Conservation (phyloP, 176 grass and related monocot genomes). For the Raddia distichophylla region DNA sequence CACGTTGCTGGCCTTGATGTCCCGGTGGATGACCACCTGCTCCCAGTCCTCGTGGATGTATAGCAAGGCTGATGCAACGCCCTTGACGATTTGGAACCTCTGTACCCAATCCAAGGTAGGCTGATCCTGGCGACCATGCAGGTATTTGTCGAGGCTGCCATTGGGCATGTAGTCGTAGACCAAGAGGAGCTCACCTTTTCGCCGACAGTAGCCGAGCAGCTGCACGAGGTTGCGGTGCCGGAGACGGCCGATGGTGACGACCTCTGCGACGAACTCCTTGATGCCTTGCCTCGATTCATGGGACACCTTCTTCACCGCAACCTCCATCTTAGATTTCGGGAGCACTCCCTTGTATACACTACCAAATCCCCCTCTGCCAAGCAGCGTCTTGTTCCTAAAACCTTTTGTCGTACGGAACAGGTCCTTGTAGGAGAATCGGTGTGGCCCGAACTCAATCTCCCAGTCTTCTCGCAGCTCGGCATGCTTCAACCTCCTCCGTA, state of each 20-base stretch:
- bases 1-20: slow-evolving; percentile 68
- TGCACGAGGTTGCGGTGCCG: slow-evolving; percentile 73
- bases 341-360: slow-evolving; percentile 69
- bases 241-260: slow-evolving; percentile 68
- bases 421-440: slow-evolving; percentile 83
- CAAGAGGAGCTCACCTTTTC: slow-evolving; percentile 68
- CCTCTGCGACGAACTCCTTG: slow-evolving; percentile 73
- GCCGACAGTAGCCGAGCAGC: slow-evolving; percentile 66
- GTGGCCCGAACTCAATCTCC: slow-evolving; percentile 78
- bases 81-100: slow-evolving; percentile 67
- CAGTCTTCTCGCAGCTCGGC: slow-evolving; percentile 72
- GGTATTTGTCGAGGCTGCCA: slow-evolving; percentile 62
- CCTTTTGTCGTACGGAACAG: slow-evolving; percentile 65
- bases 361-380: slow-evolving; percentile 73
- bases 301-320: slow-evolving; percentile 68
- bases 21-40: slow-evolving; percentile 53
- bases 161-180: slow-evolving; percentile 79
- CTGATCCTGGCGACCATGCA: slow-evolving; percentile 32
- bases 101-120: slow-evolving; percentile 49
- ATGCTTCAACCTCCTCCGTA: slow-evolving; percentile 50
- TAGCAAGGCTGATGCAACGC: slow-evolving; percentile 42
- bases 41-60: slow-evolving; percentile 65
- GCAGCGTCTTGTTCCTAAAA: slow-evolving; percentile 61
- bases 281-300: slow-evolving; percentile 75
- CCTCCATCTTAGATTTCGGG: slow-evolving; percentile 56